Evolutionary conservation across 2,329 filamentous ascomycete genomes (phyloP).

Genomic region (Emydomyces testavorans): DNA sequence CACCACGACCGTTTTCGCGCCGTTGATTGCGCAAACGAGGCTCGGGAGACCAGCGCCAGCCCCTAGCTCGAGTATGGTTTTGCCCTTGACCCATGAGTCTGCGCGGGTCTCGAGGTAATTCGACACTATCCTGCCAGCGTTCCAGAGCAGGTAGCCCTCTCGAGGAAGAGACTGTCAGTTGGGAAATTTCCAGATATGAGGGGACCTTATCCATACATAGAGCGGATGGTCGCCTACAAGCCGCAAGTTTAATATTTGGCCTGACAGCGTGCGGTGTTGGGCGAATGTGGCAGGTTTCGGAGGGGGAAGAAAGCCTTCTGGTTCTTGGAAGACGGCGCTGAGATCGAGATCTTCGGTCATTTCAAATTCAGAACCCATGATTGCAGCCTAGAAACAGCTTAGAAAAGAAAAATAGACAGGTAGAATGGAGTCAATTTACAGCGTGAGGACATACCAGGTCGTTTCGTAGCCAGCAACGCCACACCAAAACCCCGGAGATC

Average conservation of each 20-base stretch:
- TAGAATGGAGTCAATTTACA: too few species aligned
- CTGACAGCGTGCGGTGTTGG: conserved; percentile 57
- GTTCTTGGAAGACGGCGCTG: conserved; percentile 62
- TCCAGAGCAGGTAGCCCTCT: conserved; percentile 79
- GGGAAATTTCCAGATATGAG: neutral
- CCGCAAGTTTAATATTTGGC: conserved; percentile 55
- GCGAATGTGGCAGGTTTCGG: conserved; percentile 64
- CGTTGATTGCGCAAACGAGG: conserved; percentile 62
- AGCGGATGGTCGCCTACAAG: conserved; percentile 79
- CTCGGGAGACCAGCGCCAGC: conserved; percentile 78
- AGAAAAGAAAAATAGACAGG: neutral
- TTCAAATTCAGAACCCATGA: conserved; percentile 1
- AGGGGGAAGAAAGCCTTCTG: conserved; percentile 66
- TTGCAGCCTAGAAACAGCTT: too few species aligned
- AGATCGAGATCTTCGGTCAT: conserved; percentile 24
- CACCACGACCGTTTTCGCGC: conserved; percentile 58
- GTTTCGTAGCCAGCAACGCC: too few species aligned
- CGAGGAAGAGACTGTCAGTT: conserved; percentile 18
- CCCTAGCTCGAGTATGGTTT: conserved; percentile 75
- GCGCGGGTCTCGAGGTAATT: conserved; percentile 63
- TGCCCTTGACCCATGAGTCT: conserved; percentile 47
- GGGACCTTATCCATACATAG: conserved; percentile 47
- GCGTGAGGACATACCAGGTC: too few species aligned
- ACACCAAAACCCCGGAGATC: too few species aligned
- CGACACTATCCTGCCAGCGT: conserved; percentile 68